Evolutionary conservation across 495 filamentous ascomycete species (phyloP).

Genomic region (Lichenothelia convexa): DNA sequence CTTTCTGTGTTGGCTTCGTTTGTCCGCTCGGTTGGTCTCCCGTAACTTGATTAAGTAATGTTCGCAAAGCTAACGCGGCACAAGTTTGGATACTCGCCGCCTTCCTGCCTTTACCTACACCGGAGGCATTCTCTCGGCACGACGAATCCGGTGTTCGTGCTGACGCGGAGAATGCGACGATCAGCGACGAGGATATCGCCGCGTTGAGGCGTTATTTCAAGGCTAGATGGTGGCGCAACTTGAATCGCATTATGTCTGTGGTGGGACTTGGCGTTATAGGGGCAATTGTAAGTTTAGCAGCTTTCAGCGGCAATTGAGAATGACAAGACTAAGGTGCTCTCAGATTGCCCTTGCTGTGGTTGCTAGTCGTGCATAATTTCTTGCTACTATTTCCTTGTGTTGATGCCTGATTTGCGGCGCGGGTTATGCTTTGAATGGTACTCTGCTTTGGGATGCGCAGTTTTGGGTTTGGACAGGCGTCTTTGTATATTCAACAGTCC

Average conservation of each 20-base stretch:
- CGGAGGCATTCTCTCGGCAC: no score
- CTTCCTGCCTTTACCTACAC: constrained; percentile 66
- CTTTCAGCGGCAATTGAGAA: no score
- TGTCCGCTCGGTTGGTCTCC: constrained; percentile 52
- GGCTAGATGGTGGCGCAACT: constrained; percentile 78
- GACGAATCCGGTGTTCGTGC: no score
- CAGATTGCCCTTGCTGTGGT: no score
- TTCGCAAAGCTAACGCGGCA: constrained; percentile 1
- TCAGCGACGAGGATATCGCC: constrained; percentile 12
- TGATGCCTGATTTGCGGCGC: no score
- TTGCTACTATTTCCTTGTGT: no score
- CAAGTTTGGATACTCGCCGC: constrained; percentile 73
- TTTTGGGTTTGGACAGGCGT: no score
- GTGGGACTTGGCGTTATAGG: constrained; percentile 62
- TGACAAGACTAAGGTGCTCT: no score
- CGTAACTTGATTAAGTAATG: not conserved
- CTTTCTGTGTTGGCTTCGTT: constrained; percentile 80
- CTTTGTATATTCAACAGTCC: no score
- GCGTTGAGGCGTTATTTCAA: constrained; percentile 43
- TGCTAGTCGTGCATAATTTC: no score
- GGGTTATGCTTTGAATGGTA: no score
- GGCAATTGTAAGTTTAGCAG: constrained; percentile 48
- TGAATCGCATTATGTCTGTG: constrained; percentile 75
- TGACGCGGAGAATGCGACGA: constrained; percentile 16
- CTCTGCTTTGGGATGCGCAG: no score